Evolutionary conservation across 2,329 filamentous ascomycete genomes (phyloP).

Genomic region (Diaporthe humulicola): DNA sequence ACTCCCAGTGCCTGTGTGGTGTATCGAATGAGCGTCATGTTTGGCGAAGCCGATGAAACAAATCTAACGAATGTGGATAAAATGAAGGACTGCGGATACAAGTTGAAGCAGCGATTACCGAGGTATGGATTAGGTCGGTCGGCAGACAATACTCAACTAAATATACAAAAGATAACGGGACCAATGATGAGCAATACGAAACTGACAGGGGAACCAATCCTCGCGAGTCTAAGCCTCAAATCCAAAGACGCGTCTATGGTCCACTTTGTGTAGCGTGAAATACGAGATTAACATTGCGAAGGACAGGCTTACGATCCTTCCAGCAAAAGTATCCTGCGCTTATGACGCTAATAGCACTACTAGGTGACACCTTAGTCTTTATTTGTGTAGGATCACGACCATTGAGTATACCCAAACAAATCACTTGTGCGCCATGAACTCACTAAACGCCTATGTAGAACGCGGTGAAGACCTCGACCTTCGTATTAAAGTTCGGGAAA

Average conservation of each 20-base stretch:
- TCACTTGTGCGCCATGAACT: neutral
- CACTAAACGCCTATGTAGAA: neutral
- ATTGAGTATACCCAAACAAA: too few relatives aligned
- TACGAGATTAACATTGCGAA: slow-evolving; percentile 16
- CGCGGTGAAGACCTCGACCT: too few relatives aligned
- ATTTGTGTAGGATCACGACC: too few relatives aligned
- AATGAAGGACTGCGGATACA: neutral
- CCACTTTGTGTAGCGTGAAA: neutral
- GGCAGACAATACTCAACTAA: neutral
- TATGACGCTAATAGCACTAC: neutral
- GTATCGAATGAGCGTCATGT: neutral
- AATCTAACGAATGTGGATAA: neutral
- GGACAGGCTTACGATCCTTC: slow-evolving; percentile 22
- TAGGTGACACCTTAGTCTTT: neutral
- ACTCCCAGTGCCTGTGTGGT: neutral
- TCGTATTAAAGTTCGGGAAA: neutral
- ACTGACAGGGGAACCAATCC: neutral
- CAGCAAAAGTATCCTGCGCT: neutral
- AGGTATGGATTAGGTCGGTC: neutral
- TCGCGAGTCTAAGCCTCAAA: neutral
- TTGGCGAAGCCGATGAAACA: neutral
- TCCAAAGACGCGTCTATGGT: neutral
- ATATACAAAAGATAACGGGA: neutral
- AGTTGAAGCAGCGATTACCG: too few relatives aligned
- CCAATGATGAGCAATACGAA: neutral